Evolutionary conservation across 192 early-diverging fungal species (phyloP).

Genomic region (Coemansia sp.): DNA sequence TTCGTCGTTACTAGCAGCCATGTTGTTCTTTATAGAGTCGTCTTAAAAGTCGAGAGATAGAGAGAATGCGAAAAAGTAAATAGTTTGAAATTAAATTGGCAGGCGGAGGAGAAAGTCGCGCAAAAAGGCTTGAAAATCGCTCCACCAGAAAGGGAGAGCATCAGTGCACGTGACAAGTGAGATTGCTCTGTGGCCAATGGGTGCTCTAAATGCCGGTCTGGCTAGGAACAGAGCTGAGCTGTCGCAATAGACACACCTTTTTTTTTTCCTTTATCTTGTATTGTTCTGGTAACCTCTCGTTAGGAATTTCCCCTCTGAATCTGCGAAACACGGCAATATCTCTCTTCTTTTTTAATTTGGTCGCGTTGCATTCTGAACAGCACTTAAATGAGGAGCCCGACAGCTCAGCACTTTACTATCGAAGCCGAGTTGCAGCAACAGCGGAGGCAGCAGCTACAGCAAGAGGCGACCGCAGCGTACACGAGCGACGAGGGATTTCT

Average conservation of each 20-base stretch:
- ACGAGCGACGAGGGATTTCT: not conserved
- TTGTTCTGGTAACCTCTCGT: not conserved
- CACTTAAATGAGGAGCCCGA: constrained; percentile 31
- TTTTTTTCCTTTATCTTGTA: not conserved
- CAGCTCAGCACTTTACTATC: constrained; percentile 26
- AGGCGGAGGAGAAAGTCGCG: not conserved
- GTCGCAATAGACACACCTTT: not conserved
- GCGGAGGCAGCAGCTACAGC: not conserved
- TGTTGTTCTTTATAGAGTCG: constrained; percentile 1
- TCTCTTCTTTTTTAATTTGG: not conserved
- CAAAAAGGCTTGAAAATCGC: not conserved
- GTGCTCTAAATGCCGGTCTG: not conserved
- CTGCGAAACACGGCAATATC: not conserved
- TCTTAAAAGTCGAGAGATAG: constrained; percentile 18
- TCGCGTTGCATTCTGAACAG: not conserved
- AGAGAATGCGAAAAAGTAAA: not conserved
- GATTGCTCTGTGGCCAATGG: not conserved
- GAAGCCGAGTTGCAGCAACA: constrained; percentile 22
- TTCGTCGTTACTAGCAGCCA: constrained; percentile 60
- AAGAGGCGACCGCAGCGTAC: not conserved
- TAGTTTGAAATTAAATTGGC: not conserved
- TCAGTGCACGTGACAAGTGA: not conserved
- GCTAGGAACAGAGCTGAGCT: not conserved
- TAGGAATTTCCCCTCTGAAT: not conserved
- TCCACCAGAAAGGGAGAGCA: not conserved